Conservation (phyloP, 495 filamentous ascomycete genomes). For the Extremus antarcticus region DNA sequence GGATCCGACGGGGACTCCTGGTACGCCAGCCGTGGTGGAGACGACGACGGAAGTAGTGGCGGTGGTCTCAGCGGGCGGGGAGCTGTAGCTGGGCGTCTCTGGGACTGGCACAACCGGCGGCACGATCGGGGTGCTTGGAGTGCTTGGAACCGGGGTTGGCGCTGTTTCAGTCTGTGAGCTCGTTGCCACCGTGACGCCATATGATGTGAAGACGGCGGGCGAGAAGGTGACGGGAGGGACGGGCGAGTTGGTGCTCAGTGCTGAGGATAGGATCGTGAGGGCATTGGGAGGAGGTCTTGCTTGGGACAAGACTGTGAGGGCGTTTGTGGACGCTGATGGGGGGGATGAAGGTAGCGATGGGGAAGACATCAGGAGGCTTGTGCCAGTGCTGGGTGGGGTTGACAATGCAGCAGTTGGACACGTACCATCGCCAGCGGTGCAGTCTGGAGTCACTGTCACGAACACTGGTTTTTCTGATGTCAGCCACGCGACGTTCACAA, state of each 20-base stretch:
- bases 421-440: conserved; percentile 1
- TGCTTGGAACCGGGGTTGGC: background rate
- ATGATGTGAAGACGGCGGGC: background rate
- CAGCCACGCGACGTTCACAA: background rate
- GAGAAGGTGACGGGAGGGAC: background rate
- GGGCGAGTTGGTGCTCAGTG: background rate
- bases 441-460: background rate
- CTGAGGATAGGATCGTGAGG: background rate
- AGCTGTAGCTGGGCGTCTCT: background rate
- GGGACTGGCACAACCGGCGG: background rate
- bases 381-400: conserved; percentile 3
- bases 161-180: background rate
- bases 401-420: conserved; percentile 3
- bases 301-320: background rate
- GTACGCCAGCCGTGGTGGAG: background rate
- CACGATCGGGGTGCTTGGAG: background rate
- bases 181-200: background rate
- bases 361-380: conserved; percentile 3
- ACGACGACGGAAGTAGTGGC: background rate
- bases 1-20: background rate
- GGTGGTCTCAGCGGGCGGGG: background rate
- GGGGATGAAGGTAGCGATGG: background rate
- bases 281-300: background rate
- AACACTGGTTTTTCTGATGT: background rate
- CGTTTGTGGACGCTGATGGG: background rate